Percentiles rank a stretch among this genome's conserved stretches.
These are phyloP conservation scores for Daucus carota DNA, from an alignment of 129 eudicot genomes.

Conservation along the genomic window DH1_v3.0 NC_030384.2:46050501-46051000, in stretches of 20 bases:
- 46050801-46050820: too few species aligned
- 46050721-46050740: not conserved
- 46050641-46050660: not conserved
- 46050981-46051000: too few species aligned
- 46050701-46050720: constrained; percentile 4
- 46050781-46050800: not conserved
- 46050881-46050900: too few species aligned
- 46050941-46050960: too few species aligned
- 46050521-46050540: not conserved
- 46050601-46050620: not conserved
- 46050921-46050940: too few species aligned
- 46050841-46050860: too few species aligned
- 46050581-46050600: not conserved
- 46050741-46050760: constrained; percentile 3
- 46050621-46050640: not conserved
- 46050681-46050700: constrained; percentile 6
- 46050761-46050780: not conserved
- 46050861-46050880: too few species aligned
- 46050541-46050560: not conserved
- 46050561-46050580: not conserved
- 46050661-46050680: not conserved
- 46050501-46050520: not conserved
- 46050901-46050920: too few species aligned
- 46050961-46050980: too few species aligned
- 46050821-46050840: too few species aligned